A percentile compares a stretch with the other conserved stretches of the same genome.
Conservation (phyloP, 2,329 filamentous ascomycete genomes). For the Pyrenophora seminiperda region DNA sequence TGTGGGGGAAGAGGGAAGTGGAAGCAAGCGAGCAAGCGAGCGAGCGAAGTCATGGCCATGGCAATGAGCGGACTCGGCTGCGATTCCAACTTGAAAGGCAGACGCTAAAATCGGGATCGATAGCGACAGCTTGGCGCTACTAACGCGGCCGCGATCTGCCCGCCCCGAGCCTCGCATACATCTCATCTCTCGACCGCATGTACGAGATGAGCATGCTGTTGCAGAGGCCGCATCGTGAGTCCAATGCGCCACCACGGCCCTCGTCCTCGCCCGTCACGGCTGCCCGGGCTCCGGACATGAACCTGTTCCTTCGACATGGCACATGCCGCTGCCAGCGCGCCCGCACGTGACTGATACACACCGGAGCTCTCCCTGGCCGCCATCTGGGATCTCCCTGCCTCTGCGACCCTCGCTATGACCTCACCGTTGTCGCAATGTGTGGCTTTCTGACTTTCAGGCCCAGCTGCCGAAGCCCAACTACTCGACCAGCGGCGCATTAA, state of each 20-base stretch:
- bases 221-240: conserved; percentile 17
- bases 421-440: conserved; percentile 16
- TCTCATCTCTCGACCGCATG: conserved; percentile 36
- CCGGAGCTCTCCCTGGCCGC: conserved; percentile 8
- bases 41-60: conserved; percentile 4
- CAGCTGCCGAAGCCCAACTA: conserved; percentile 26
- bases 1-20: conserved; percentile 7
- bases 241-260: conserved; percentile 2
- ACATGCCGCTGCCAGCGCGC: neutral
- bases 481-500: conserved; percentile 35
- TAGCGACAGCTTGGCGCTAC: conserved; percentile 27
- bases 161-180: conserved; percentile 32
- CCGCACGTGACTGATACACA: conserved; percentile 22
- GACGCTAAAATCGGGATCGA: conserved; percentile 20
- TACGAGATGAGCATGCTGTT: conserved; percentile 23
- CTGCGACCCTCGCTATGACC: conserved; percentile 21
- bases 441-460: conserved; percentile 16
- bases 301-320: neutral
- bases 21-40: conserved; percentile 11
- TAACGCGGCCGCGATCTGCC: conserved; percentile 33
- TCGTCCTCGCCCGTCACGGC: conserved; percentile 12
- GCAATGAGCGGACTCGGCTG: conserved; percentile 2
- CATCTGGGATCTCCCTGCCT: conserved; percentile 20
- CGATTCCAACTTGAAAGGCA: neutral
- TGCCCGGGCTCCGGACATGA: conserved; percentile 8